Evolutionary conservation across 2,329 filamentous ascomycete genomes (phyloP).

Genomic region (Nannizziopsis barbatae): DNA sequence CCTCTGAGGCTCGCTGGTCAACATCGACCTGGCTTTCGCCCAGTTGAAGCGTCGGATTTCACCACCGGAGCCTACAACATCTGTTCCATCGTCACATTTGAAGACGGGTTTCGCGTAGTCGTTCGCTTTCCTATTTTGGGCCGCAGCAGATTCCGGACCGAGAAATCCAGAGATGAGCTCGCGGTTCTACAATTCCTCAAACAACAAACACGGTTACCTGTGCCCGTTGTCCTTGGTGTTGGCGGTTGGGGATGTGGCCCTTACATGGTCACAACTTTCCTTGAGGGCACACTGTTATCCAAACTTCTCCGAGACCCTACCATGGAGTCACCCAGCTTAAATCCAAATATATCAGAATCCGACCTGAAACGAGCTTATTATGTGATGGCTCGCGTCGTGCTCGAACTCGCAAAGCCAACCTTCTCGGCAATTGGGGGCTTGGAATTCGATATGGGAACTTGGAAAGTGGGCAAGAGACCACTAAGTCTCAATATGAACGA

Average conservation of each 20-base stretch:
- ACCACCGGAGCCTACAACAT: slow-evolving; percentile 17
- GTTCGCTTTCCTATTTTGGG: slow-evolving; percentile 9
- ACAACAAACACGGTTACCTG: not conserved
- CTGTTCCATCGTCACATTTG: slow-evolving; percentile 12
- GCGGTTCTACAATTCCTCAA: not conserved
- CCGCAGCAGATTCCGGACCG: slow-evolving; percentile 4
- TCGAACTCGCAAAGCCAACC: slow-evolving; percentile 13
- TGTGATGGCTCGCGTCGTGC: slow-evolving; percentile 16
- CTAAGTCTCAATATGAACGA: slow-evolving; percentile 15
- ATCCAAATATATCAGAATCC: slow-evolving; percentile 10
- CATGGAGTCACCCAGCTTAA: slow-evolving; percentile 7
- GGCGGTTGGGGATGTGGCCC: slow-evolving; percentile 18
- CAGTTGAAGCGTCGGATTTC: slow-evolving; percentile 15
- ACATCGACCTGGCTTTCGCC: slow-evolving; percentile 8
- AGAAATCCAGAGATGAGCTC: slow-evolving; percentile 1
- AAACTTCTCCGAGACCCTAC: slow-evolving; percentile 9
- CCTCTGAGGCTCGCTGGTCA: slow-evolving; percentile 5
- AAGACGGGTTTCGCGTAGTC: slow-evolving; percentile 11
- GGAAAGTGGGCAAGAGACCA: slow-evolving; percentile 10
- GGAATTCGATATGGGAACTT: not conserved
- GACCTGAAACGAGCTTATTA: slow-evolving; percentile 14
- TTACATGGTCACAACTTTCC: slow-evolving; percentile 23
- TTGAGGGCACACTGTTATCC: slow-evolving; percentile 20
- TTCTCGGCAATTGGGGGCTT: slow-evolving; percentile 17
- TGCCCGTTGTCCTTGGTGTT: slow-evolving; percentile 5